phyloP scores from a whole-genome alignment of 2,329 filamentous ascomycete genomes.

The Pseudophaeomoniella oleicola region DNA sequence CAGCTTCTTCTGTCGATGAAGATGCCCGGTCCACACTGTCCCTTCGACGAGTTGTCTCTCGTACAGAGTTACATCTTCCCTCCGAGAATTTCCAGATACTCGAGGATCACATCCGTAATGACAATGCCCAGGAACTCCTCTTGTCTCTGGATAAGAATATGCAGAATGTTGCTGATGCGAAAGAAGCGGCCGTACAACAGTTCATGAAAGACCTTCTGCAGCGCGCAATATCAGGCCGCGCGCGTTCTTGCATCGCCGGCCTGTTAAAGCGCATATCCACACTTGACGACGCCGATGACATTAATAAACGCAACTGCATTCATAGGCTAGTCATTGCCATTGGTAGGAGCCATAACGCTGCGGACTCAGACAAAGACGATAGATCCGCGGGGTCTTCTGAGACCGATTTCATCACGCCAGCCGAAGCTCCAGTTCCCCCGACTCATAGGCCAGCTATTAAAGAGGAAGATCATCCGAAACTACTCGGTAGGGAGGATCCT shows the following conservation, averaged over 20 bases:
- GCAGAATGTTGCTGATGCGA: constrained; percentile 4
- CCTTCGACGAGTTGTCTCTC: constrained; percentile 60
- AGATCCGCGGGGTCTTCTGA: constrained; percentile 36
- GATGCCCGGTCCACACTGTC: constrained; percentile 43
- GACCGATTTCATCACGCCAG: constrained; percentile 57
- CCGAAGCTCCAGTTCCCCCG: constrained; percentile 50
- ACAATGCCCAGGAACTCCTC: constrained; percentile 44
- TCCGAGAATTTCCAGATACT: constrained; percentile 53
- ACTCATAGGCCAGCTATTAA: constrained; percentile 49
- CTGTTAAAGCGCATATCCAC: constrained; percentile 55
- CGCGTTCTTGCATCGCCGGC: constrained; percentile 53
- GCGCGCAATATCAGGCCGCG: constrained; percentile 54
- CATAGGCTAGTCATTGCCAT: constrained; percentile 88
- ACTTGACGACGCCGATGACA: constrained; percentile 76
- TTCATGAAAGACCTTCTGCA: constrained; percentile 28
- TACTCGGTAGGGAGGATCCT: constrained; percentile 56
- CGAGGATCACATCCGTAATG: constrained; percentile 56
- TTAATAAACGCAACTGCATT: constrained; percentile 86
- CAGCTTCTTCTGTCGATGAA: constrained; percentile 35
- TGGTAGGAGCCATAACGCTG: constrained; percentile 54
- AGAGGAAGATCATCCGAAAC: constrained; percentile 45
- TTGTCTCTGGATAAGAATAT: constrained; percentile 15
- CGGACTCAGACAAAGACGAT: constrained; percentile 23
- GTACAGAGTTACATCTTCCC: constrained; percentile 59
- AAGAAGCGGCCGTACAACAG: constrained; percentile 13